Evolutionary conservation across 116 monocot genomes (phyloP).

Genomic region (Zostera marina): DNA sequence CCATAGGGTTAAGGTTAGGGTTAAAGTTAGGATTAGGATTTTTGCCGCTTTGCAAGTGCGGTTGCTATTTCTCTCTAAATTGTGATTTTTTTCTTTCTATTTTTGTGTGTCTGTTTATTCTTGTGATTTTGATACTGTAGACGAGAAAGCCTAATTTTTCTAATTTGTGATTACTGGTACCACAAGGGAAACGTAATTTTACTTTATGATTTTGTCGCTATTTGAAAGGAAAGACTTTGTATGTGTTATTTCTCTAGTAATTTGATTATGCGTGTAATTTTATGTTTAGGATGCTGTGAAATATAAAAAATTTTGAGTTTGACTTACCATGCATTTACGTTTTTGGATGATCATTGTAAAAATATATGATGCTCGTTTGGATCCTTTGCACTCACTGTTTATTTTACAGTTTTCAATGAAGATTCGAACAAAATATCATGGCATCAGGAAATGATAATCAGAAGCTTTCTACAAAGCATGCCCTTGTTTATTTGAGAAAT

Average conservation of each 20-base stretch:
- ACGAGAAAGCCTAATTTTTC: too few species aligned
- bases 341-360: background rate
- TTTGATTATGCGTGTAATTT: background rate
- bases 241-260: too few species aligned
- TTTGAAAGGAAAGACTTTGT: too few species aligned
- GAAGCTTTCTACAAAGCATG: slow-evolving; percentile 42
- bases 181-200: background rate
- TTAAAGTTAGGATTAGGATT: too few species aligned
- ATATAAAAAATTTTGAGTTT: background rate
- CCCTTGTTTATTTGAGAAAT: slow-evolving; percentile 38
- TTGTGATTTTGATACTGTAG: too few species aligned
- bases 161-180: too few species aligned
- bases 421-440: slow-evolving; percentile 19
- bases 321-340: background rate
- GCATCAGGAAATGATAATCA: slow-evolving; percentile 14
- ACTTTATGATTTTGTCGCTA: too few species aligned
- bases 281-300: too few species aligned
- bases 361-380: background rate
- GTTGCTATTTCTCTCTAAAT: background rate
- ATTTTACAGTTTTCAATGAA: slow-evolving; percentile 2
- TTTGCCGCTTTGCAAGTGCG: background rate
- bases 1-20: too few species aligned
- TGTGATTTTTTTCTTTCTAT: too few species aligned
- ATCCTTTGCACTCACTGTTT: background rate
- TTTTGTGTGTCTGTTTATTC: too few species aligned